Evolutionary conservation across 768 basidiomycete species (phyloP).

Genomic region (Serendipita indica): DNA sequence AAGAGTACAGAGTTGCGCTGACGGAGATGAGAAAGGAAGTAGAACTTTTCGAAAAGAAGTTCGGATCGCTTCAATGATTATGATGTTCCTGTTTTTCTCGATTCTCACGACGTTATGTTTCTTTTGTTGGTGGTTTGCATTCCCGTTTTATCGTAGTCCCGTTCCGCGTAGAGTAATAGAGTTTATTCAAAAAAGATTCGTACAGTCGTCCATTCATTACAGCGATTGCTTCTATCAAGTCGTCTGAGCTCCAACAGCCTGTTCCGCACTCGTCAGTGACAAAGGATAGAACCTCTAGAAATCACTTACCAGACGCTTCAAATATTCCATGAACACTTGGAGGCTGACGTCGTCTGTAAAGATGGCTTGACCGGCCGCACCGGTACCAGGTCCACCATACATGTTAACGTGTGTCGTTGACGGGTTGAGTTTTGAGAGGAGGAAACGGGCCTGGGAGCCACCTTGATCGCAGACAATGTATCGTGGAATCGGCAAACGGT

Average conservation of each 20-base stretch:
- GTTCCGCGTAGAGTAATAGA: background rate
- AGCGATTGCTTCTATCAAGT: conserved; percentile 26
- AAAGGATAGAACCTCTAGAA: background rate
- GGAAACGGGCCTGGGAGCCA: conserved; percentile 95
- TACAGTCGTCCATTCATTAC: background rate
- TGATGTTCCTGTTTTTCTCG: background rate
- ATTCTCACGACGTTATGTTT: background rate
- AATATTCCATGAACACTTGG: conserved; percentile 94
- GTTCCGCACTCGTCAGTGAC: background rate
- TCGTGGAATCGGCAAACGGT: conserved; percentile 92
- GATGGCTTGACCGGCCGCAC: conserved; percentile 50
- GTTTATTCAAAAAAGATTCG: background rate
- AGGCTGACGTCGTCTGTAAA: conserved; percentile 98
- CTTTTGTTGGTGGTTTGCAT: no score
- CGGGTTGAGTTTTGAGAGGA: conserved; percentile 90
- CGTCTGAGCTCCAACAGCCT: conserved; percentile 59
- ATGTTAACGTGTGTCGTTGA: conserved; percentile 93
- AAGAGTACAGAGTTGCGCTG: background rate
- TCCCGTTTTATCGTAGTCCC: background rate
- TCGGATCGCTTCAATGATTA: background rate
- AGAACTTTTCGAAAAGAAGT: conserved; percentile 1
- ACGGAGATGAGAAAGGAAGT: background rate
- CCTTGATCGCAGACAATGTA: conserved; percentile 98
- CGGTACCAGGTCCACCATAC: conserved; percentile 63
- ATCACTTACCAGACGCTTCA: conserved; percentile 58